Evolutionary conservation across 257 asterid species (phyloP).

Genomic region (Nicotiana otophora): DNA sequence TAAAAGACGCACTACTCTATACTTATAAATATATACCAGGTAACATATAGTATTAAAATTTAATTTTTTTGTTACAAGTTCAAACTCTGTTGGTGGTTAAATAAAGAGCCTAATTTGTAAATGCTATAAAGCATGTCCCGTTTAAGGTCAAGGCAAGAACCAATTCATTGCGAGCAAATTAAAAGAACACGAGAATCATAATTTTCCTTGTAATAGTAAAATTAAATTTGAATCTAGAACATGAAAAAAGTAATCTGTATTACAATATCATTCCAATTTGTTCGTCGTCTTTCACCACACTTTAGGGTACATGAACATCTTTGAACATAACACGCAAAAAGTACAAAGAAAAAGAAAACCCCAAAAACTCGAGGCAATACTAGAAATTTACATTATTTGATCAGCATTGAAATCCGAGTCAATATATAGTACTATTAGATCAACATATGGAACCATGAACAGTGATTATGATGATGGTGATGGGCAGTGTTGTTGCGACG

Average conservation of each 20-base stretch:
- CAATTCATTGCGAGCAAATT: neutral
- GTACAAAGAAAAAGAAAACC: neutral
- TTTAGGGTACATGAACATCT: conserved; percentile 6
- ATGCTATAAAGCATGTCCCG: neutral
- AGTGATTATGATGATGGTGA: conserved; percentile 31
- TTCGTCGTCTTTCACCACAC: neutral
- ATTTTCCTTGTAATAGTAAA: neutral
- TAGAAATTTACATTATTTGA: neutral
- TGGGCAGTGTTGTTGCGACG: no score
- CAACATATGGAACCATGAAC: neutral
- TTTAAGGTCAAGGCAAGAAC: neutral
- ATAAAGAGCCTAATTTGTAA: neutral
- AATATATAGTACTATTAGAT: no score
- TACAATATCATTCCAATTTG: neutral
- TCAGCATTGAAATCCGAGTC: neutral
- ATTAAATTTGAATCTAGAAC: neutral
- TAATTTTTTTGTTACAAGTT: no score
- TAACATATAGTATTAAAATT: no score
- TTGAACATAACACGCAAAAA: neutral
- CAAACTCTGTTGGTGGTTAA: no score
- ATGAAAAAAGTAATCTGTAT: neutral
- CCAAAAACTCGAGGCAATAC: neutral
- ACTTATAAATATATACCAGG: no score
- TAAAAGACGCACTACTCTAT: no score
- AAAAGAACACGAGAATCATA: neutral